Percentiles rank a stretch among this genome's conserved stretches.
Evolutionary conservation across 352 stramenopile genomes (phyloP).

Genomic region (Saprolegnia diclina): DNA sequence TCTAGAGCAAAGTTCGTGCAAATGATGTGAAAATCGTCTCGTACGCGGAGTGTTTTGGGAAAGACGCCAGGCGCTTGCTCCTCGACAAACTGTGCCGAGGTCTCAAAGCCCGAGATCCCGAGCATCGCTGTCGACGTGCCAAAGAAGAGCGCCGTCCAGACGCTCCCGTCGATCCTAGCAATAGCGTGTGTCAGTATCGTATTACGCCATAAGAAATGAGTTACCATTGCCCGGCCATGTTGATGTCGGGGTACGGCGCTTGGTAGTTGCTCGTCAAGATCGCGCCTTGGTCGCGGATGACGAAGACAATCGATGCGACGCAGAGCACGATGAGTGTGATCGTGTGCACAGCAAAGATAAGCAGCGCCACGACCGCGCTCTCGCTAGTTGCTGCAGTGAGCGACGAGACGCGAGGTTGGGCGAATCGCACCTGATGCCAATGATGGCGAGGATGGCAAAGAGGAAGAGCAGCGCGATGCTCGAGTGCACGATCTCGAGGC

Average conservation of each 20-base stretch:
- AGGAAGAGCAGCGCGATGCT: constrained; percentile 53
- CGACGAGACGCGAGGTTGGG: not conserved
- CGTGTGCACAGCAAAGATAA: constrained; percentile 81
- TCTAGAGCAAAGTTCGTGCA: constrained; percentile 13
- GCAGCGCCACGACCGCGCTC: constrained; percentile 65
- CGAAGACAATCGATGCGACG: constrained; percentile 47
- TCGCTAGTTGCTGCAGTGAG: constrained; percentile 32
- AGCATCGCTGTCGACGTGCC: constrained; percentile 74
- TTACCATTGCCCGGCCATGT: constrained; percentile 42
- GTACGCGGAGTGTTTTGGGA: constrained; percentile 51
- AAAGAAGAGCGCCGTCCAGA: constrained; percentile 59
- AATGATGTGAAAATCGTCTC: not conserved
- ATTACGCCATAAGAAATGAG: not conserved
- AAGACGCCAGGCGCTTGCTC: constrained; percentile 75
- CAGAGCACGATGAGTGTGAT: constrained; percentile 51
- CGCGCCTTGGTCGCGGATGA: constrained; percentile 39
- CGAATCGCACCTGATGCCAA: constrained; percentile 46
- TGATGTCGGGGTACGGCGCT: constrained; percentile 43
- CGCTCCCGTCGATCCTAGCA: constrained; percentile 32
- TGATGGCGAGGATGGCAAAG: constrained; percentile 62
- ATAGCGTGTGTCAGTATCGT: not conserved
- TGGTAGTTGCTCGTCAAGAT: constrained; percentile 63
- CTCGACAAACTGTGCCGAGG: constrained; percentile 81
- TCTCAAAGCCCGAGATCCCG: constrained; percentile 86
- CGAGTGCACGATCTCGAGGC: constrained; percentile 37